Base-by-base conservation (phyloP, 1,284 basidiomycete genomes). In the Tylopilus sp. region DNA sequence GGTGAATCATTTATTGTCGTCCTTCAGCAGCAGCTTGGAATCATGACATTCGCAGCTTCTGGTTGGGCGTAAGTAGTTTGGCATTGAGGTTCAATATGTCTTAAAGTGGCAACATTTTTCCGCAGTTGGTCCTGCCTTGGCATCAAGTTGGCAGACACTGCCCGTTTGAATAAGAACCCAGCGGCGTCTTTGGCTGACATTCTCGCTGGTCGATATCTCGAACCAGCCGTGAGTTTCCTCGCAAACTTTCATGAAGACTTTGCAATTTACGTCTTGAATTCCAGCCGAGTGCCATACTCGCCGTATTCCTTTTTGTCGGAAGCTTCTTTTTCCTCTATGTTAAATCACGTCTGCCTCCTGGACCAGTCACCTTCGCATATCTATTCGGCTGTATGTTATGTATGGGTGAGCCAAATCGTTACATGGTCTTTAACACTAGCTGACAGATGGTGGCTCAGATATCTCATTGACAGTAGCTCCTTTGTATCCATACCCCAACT, bases 401-500 rank as follows among this genome's bases (percentile, higher is more conserved):
- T 54, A 52, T 82, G 9, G 77, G 81, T 78, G 51, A 52, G 71
- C 36, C 44, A 36, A n/a, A 20, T 47, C 20, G 37, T 24, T n/a
- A 12, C 35, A 18, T 10, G 2, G 33, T 20, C 15, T 45, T 7
- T 11, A 6, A 26, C 29, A 3, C 12, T 21, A 24, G 30, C 43
- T 51, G 12, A 54, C 12, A 12, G 33, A 35, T 3, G 8, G 7
- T 46, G 41, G 18, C 21, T 37, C 59, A 82, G 83, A 85, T 59
- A 82, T 86, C 26, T 68, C 71, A 35, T 59, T 88, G 18, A 82
- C 80, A 0, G 82, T 79, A 2, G 77, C 79, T 0, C 76, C 69
- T 10, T 67, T 90, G 9, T 83, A 79, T 57, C 88, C 88, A 0
- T 89, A 75, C 55, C 78, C 86, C 0, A 78, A 77, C 59, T 90